phyloP scores from a whole-genome alignment of 129 eudicot species.

The carrot (Daucus carota) region DNA sequence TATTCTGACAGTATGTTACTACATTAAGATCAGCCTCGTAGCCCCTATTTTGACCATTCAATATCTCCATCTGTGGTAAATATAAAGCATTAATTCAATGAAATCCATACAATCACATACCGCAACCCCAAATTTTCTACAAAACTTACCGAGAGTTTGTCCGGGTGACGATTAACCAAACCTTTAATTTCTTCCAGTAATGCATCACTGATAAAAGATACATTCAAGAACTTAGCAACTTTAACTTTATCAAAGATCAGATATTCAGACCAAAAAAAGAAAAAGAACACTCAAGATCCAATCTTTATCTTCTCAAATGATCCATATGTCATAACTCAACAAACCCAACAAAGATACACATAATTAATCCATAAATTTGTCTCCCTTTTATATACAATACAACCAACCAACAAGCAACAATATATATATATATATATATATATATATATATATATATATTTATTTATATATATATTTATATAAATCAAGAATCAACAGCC shows the following conservation, averaged over 20 bases:
- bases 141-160: constrained; percentile 60
- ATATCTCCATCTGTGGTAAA: constrained; percentile 58
- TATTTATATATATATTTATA: not conserved
- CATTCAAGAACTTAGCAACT: constrained; percentile 4
- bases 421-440: not conserved
- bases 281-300: constrained; percentile 3
- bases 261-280: not conserved
- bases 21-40: constrained; percentile 71
- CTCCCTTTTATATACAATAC: not conserved
- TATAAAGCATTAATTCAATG: constrained; percentile 9
- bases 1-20: constrained; percentile 69
- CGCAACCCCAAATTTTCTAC: not conserved
- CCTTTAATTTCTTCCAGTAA: constrained; percentile 80
- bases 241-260: not conserved
- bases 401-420: not conserved
- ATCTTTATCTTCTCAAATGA: not conserved
- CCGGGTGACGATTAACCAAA: constrained; percentile 77
- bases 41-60: constrained; percentile 58
- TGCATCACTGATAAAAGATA: constrained; percentile 41
- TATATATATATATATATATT: not conserved
- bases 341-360: constrained; percentile 2
- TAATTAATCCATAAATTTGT: not conserved
- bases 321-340: not conserved
- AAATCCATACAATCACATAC: not conserved
- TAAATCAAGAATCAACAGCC: not conserved